A percentile compares a stretch with the other conserved stretches of the same genome.
phyloP scores from a whole-genome alignment of 2,329 filamentous ascomycete genomes.

The Thermomyces lanuginosus region DNA sequence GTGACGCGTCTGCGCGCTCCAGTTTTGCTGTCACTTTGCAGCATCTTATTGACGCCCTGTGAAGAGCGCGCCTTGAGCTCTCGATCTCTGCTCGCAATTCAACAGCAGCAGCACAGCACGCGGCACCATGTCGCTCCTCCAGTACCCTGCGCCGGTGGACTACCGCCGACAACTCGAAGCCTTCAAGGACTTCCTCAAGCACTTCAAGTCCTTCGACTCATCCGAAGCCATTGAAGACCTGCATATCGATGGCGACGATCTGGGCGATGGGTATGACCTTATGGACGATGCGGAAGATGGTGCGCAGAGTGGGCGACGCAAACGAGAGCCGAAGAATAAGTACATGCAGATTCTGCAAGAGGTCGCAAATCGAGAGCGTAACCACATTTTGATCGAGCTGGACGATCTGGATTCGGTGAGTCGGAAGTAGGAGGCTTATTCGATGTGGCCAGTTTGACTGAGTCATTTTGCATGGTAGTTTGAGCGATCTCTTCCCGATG shows the following conservation, averaged over 20 bases:
- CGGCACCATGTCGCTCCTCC: constrained; percentile 64
- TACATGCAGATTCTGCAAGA: constrained; percentile 80
- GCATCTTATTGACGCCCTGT: too few species aligned
- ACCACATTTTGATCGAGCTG: constrained; percentile 71
- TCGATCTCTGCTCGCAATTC: too few species aligned
- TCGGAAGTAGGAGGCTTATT: constrained; percentile 1
- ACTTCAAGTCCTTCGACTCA: constrained; percentile 65
- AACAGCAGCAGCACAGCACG: too few species aligned
- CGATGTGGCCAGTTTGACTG: constrained; percentile 50
- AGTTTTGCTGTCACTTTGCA: too few species aligned
- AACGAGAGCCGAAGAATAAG: constrained; percentile 52
- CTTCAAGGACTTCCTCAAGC: constrained; percentile 73
- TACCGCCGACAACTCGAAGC: constrained; percentile 67
- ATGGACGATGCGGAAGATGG: constrained; percentile 65
- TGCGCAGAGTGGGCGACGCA: constrained; percentile 31
- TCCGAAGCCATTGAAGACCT: constrained; percentile 67
- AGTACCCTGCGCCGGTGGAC: constrained; percentile 62
- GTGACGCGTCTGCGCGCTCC: constrained; percentile 19
- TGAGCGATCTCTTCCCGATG: constrained; percentile 53
- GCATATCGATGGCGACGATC: constrained; percentile 70
- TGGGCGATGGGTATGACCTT: constrained; percentile 82
- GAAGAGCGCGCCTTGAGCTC: too few species aligned
- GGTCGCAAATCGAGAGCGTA: constrained; percentile 60
- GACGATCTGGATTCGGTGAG: constrained; percentile 65
- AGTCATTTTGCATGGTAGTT: too few species aligned